Base-by-base conservation (phyloP, 768 basidiomycete species). In the Psilocybe cyanescens region DNA sequence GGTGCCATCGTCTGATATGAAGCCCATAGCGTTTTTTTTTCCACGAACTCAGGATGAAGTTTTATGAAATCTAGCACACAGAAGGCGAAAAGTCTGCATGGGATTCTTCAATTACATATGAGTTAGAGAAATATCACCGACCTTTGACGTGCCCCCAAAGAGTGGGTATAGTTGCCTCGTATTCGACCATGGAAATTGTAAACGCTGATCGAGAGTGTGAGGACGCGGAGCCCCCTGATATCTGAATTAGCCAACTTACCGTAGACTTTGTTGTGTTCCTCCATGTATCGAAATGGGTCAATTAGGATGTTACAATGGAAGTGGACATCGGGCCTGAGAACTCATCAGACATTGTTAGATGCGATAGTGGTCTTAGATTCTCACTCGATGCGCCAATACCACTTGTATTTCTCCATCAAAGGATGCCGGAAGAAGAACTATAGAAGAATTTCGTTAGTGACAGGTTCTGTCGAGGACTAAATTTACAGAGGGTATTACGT, bases 361-460 rank as follows among this genome's bases (percentile, higher is more conserved):
- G 37, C 4, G 4, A 17, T 11, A 46, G 3, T 14, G 33, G 11
- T 5, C 17, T 33, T 37, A 12, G 12, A 35, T 6, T 11, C 59
- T 5, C 48, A 56, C 57, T 57, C 57, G 44, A 58, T 72, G 29
- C 78, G 79, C 91, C 91, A 94, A 72, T 94, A 93, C 76, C 87
- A 94, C 33, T 87, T 83, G 73, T 88, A 92, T 39, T 83, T 76
- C 64, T 85, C 79, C 37, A 94, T 75, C 2, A 92, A 74, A 4
- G 83, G 79, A 65, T 94, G 91, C 35, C 82, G 76, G 80, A 86
- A 94, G 80, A 94, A 94, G 81, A 86, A 88, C 83, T 88, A 56
- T 11, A 72, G 59, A 28, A 51, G 82, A 11, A 77, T 7, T 77
- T 80, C 60, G 74, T 55, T 7, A 56, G 73, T 30, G 47, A 24